These are phyloP conservation scores for Prunus mume DNA, from an alignment of 306 rosid genomes.

Conservation along the genomic window DNA sequence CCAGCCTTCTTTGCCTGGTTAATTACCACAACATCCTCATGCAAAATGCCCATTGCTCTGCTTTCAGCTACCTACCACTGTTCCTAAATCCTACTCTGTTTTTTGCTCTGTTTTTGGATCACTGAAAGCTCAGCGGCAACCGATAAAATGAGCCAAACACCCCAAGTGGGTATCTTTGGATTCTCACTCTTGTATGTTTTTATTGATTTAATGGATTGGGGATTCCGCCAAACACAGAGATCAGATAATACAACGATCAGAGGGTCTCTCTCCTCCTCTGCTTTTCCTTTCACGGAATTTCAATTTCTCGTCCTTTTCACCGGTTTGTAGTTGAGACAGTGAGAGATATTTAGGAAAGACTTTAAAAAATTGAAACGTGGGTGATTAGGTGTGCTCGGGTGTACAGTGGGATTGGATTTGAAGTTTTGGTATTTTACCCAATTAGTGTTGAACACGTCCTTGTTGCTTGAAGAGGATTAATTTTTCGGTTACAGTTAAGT, in stretches of 20 bases:
- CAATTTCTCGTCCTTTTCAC: conserved; percentile 9
- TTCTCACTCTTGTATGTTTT: not conserved
- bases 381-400: not conserved
- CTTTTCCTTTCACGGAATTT: not conserved
- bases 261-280: not conserved
- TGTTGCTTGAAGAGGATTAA: not conserved
- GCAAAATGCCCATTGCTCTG: conserved; percentile 36
- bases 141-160: not conserved
- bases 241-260: not conserved
- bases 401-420: too few species aligned
- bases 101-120: not conserved
- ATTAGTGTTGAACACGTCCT: not conserved
- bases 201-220: conserved; percentile 4
- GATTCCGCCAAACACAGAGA: conserved; percentile 11
- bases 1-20: conserved; percentile 34
- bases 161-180: conserved; percentile 1
- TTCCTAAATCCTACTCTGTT: not conserved
- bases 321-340: too few species aligned
- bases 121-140: not conserved
- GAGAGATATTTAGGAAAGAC: not conserved
- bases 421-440: not conserved
- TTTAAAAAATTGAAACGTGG: not conserved
- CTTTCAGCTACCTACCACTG: not conserved
- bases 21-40: conserved; percentile 47
- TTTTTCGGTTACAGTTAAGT: not conserved